Evolutionary conservation across 768 basidiomycete genomes (phyloP).

Genomic region (Dentipellis sp.): DNA sequence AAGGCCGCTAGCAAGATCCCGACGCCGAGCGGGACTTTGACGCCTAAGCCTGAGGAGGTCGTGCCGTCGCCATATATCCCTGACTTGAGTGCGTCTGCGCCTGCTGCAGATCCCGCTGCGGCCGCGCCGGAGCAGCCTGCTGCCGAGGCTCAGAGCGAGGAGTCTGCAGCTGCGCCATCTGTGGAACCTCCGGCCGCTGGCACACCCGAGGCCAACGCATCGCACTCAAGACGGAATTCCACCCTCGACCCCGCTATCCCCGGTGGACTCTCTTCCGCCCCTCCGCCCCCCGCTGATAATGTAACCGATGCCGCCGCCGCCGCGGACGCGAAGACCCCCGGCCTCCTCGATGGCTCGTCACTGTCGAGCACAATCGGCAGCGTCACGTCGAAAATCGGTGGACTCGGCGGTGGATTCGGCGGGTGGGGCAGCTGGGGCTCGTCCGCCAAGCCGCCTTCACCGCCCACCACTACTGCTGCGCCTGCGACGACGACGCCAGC

Average conservation of each 20-base stretch:
- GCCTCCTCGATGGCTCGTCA: neutral
- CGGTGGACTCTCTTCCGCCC: neutral
- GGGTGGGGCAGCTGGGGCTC: too few species aligned
- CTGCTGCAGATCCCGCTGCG: neutral
- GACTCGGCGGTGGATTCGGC: neutral
- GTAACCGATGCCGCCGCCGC: neutral
- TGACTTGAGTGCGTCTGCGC: neutral
- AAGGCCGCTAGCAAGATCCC: conserved; percentile 8
- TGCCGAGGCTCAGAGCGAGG: neutral
- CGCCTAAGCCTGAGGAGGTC: conserved; percentile 5
- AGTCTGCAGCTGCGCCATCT: neutral
- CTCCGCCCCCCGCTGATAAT: neutral
- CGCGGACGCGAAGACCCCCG: neutral
- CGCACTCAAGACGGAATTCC: neutral
- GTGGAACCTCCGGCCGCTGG: neutral
- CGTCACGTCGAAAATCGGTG: neutral
- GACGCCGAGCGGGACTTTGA: conserved; percentile 7
- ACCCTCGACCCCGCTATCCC: too few species aligned
- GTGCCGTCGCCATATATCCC: neutral
- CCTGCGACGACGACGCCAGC: neutral
- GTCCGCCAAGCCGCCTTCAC: neutral
- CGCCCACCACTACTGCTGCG: neutral
- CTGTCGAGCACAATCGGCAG: neutral
- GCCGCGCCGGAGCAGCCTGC: neutral
- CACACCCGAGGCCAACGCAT: neutral